Conservation (phyloP, 768 basidiomycete genomes). For the Lentinula lateritia region DNA sequence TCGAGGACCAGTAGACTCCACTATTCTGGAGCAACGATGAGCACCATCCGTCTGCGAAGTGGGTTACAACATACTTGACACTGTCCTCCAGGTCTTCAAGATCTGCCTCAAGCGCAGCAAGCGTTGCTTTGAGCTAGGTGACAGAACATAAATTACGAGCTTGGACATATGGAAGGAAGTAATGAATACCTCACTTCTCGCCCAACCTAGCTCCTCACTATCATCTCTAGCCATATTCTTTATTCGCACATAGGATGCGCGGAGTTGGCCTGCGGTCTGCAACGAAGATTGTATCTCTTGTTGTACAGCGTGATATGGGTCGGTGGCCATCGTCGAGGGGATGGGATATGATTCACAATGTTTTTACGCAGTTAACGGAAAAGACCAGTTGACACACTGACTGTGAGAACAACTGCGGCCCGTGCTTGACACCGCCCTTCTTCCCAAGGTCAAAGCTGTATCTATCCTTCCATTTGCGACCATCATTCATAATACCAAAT, state of each 20-base stretch:
- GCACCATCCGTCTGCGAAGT: constrained; percentile 5
- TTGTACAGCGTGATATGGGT: constrained; percentile 86
- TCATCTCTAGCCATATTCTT: constrained; percentile 66
- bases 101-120: constrained; percentile 79
- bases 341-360: not conserved
- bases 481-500: no score
- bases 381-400: not conserved
- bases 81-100: constrained; percentile 92
- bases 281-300: constrained; percentile 76
- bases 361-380: not conserved
- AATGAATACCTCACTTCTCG: constrained; percentile 61
- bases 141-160: constrained; percentile 1
- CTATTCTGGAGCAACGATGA: constrained; percentile 48
- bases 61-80: constrained; percentile 55
- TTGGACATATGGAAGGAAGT: not conserved
- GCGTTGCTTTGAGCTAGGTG: constrained; percentile 66
- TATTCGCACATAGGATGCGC: constrained; percentile 75
- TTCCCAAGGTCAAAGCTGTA: not conserved
- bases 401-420: not conserved
- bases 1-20: constrained; percentile 80
- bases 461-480: not conserved
- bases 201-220: constrained; percentile 78
- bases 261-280: constrained; percentile 63
- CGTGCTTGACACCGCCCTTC: not conserved
- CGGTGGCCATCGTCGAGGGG: constrained; percentile 48